These are phyloP conservation scores for Paradendryphiella salina DNA, from an alignment of 2,329 filamentous ascomycete species.

Conservation along the genomic window DNA sequence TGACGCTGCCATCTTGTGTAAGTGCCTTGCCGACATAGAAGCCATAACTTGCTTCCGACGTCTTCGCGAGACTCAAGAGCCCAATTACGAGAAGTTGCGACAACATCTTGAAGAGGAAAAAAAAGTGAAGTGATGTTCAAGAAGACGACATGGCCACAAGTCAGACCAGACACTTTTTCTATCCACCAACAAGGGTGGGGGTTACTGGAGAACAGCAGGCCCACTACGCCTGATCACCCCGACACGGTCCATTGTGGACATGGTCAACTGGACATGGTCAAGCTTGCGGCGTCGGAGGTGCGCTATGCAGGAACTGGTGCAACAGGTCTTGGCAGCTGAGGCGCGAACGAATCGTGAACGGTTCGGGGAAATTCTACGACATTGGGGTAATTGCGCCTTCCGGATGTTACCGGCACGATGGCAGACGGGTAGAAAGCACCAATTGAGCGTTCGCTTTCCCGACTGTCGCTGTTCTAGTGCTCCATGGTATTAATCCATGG, in stretches of 20 bases:
- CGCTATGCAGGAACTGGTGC: conserved; percentile 9
- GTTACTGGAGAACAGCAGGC: not conserved
- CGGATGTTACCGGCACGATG: not conserved
- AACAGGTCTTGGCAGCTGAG: conserved; percentile 2
- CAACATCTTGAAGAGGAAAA: conserved; percentile 5
- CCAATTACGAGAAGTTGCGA: conserved; percentile 3
- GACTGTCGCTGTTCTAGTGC: too few species aligned
- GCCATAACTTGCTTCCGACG: conserved; percentile 50
- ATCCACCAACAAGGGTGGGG: conserved; percentile 4
- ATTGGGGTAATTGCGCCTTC: not conserved
- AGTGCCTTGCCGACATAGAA: conserved; percentile 55
- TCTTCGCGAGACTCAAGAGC: conserved; percentile 15
- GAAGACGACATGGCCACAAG: not conserved
- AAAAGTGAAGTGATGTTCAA: not conserved
- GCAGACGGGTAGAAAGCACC: not conserved
- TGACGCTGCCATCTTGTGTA: conserved; percentile 50
- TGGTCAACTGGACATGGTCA: not conserved
- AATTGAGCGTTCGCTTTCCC: not conserved
- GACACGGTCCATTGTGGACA: not conserved
- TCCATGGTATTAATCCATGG: too few species aligned
- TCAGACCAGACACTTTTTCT: not conserved
- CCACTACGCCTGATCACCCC: conserved; percentile 2
- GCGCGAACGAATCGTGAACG: not conserved
- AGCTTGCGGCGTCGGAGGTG: conserved; percentile 2
- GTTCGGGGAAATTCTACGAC: not conserved